These are phyloP conservation scores for Coprinellus micaceus DNA, from an alignment of 768 basidiomycete species.

Conservation along the genomic window DNA sequence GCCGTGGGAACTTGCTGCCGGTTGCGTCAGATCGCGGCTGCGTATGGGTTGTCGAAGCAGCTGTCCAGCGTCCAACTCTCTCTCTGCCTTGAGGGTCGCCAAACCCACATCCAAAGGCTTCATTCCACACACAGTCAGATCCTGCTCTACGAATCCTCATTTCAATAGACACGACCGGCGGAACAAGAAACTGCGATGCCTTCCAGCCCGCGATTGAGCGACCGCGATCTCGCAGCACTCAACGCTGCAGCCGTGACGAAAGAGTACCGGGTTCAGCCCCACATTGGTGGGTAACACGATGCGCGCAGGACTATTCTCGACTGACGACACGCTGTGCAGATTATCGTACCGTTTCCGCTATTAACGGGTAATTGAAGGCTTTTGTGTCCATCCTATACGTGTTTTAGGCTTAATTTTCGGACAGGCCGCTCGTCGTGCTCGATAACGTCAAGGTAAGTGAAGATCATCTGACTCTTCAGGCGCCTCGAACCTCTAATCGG, in stretches of 20 bases:
- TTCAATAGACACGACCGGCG: neutral
- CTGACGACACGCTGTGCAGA: conserved; percentile 45
- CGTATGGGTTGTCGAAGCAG: conserved; percentile 3
- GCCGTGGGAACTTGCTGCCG: conserved; percentile 11
- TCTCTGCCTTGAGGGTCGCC: neutral
- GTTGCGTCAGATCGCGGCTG: neutral
- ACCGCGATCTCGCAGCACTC: conserved; percentile 71
- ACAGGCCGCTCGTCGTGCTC: conserved; percentile 88
- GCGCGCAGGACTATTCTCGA: conserved; percentile 5
- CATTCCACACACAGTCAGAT: neutral
- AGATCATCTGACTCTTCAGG: neutral
- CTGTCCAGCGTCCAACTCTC: neutral
- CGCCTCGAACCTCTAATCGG: neutral
- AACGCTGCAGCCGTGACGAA: conserved; percentile 87
- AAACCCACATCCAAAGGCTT: neutral
- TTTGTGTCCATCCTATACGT: conserved; percentile 4
- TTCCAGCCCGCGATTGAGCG: conserved; percentile 62
- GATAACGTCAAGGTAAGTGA: conserved; percentile 91
- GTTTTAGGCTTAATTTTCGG: conserved; percentile 12
- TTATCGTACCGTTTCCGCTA: conserved; percentile 96
- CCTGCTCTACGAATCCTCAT: neutral
- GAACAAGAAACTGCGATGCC: conserved; percentile 32
- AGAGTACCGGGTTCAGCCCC: conserved; percentile 85
- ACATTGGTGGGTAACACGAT: conserved; percentile 60
- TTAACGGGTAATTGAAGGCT: conserved; percentile 82